Base-by-base conservation (phyloP, 768 basidiomycete genomes). In the Lactarius evosmus region DNA sequence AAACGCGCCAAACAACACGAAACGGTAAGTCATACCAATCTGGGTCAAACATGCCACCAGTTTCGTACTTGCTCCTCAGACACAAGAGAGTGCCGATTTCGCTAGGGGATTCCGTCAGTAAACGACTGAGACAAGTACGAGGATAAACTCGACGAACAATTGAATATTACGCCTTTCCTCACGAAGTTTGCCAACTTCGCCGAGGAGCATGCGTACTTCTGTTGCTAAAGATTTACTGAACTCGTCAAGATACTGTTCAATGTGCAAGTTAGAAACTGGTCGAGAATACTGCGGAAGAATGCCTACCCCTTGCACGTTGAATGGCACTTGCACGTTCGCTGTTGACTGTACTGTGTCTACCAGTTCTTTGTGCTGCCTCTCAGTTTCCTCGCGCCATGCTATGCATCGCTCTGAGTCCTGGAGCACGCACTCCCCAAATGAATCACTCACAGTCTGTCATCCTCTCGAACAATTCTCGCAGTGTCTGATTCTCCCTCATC, bases 21-120 rank as follows among this genome's bases (percentile, higher is more conserved):
- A n/a, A 54, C 0, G 9, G 34, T 27, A 5, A 11, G 33, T 12
- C 61, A 12, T 34, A 85, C 91, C 92, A 93, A n/a, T 89, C 85
- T 8, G 87, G 82, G 70, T 92, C 88, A 70, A 89, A 94, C 73
- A 91, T 87, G 56, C 92, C 92, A 61, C 90, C 91, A n/a, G 90
- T 85, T 6, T 86, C 87, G 68, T 91, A 90, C 71, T 89, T 89
- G 44, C 88, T 80, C 73, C 84, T 85, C 79, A 88, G 79, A 68
- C 80, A 78, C 64, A 93, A 74, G 29, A 94, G 77, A 61, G 80
- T 83, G 30, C 88, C 91, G 60, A 94, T 80, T 78, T 93, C 89
- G 69, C 91, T 92, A 67, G n/a, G 17, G 41, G 32, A 49, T 30
- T 22, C 17, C 17, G 11, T 60, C n/a, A 68, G 56, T 58, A 32